These are phyloP conservation scores for Pestalotiopsis sp. DNA, from an alignment of 2,329 filamentous ascomycete species.

Conservation along the genomic window DNA sequence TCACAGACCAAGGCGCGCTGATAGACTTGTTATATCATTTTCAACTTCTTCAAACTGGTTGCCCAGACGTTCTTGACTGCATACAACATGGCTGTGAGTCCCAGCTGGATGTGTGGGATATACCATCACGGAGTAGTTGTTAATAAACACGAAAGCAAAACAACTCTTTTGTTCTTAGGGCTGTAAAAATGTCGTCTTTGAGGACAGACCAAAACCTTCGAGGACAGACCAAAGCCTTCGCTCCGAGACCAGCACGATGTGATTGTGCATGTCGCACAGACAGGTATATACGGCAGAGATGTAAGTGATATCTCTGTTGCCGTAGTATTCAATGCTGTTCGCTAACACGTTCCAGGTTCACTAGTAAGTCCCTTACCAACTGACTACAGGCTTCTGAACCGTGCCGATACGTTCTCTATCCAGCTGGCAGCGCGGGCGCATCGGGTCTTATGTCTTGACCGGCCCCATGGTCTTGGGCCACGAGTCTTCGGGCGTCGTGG, in stretches of 20 bases:
- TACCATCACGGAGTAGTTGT: too few relatives aligned
- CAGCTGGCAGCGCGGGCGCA: not conserved
- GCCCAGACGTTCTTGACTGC: too few relatives aligned
- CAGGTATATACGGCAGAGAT: conserved; percentile 46
- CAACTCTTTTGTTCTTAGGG: conserved; percentile 43
- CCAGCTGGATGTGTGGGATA: too few relatives aligned
- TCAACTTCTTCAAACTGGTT: too few relatives aligned
- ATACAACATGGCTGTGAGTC: too few relatives aligned
- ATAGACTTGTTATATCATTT: too few relatives aligned
- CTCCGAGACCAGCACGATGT: conserved; percentile 40
- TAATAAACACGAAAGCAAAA: conserved; percentile 25
- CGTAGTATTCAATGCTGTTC: not conserved
- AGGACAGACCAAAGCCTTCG: conserved; percentile 38
- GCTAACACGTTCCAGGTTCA: not conserved
- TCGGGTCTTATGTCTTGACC: not conserved
- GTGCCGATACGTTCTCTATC: not conserved
- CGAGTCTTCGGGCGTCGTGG: not conserved
- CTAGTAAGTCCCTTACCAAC: not conserved
- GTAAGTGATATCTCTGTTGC: conserved; percentile 19
- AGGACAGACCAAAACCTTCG: conserved; percentile 37
- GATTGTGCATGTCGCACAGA: conserved; percentile 44
- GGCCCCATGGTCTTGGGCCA: not conserved
- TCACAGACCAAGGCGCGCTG: too few relatives aligned
- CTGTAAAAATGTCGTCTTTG: conserved; percentile 35
- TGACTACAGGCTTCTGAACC: fast-evolving